Conservation (phyloP, 2,329 filamentous ascomycete genomes). For the Verticillium alfalfae region DNA sequence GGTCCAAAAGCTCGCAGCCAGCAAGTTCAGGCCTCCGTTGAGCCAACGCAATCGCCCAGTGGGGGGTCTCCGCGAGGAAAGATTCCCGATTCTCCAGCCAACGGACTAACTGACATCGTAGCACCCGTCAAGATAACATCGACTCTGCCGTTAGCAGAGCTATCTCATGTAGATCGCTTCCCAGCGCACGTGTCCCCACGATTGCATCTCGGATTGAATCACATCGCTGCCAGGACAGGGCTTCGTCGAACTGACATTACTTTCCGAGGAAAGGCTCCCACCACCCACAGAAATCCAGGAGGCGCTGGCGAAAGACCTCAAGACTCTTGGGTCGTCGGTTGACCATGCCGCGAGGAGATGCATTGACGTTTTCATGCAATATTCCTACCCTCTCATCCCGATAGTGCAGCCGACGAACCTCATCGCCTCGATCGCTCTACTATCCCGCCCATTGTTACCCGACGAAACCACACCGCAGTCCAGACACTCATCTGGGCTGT, state of each 20-base stretch:
- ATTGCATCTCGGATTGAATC: background rate
- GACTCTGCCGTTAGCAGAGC: background rate
- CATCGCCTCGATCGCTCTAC: background rate
- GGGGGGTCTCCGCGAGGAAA: background rate
- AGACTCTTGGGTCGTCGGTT: background rate
- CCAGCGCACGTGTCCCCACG: background rate
- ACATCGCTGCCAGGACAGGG: background rate
- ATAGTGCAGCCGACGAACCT: background rate
- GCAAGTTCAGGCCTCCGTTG: background rate
- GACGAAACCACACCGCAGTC: background rate
- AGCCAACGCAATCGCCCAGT: background rate
- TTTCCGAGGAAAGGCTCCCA: background rate
- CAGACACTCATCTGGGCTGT: background rate
- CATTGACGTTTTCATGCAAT: slow-evolving; percentile 6
- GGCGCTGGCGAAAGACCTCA: background rate
- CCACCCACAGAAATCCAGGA: background rate
- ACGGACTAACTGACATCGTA: background rate
- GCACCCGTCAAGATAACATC: background rate
- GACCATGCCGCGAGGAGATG: slow-evolving; percentile 1
- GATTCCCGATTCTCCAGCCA: background rate
- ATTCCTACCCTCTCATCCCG: slow-evolving; percentile 3
- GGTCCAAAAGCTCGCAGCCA: background rate
- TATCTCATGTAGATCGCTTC: background rate
- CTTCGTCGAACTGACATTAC: too few species aligned
- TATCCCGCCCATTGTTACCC: background rate